These are phyloP conservation scores for Scheffersomyces lignosus DNA, from an alignment of 805 yeast species.

Conservation along the genomic window DNA sequence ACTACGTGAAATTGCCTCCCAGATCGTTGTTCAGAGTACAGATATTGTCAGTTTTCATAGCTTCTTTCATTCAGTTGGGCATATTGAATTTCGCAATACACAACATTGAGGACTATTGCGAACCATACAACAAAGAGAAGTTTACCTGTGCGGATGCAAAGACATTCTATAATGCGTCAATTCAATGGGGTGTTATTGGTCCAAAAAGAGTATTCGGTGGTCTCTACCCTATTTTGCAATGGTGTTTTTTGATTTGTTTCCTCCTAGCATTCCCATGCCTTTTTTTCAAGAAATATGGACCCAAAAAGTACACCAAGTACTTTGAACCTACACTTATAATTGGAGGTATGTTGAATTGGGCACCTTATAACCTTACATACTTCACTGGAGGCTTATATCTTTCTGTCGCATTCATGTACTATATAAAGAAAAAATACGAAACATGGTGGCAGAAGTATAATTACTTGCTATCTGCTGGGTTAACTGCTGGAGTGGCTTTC, in stretches of 20 bases:
- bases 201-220: conserved; percentile 30
- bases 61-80: conserved; percentile 25
- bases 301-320: conserved; percentile 17
- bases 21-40: conserved; percentile 23
- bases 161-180: conserved; percentile 51
- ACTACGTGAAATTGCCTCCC: conserved; percentile 21
- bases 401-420: conserved; percentile 24
- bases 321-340: conserved; percentile 33
- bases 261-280: conserved; percentile 21
- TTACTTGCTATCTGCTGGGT: conserved; percentile 26
- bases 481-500: conserved; percentile 32
- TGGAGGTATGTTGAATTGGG: conserved; percentile 26
- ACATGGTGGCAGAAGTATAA: conserved; percentile 36
- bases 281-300: conserved; percentile 10
- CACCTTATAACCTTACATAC: conserved; percentile 31
- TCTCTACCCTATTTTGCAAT: conserved; percentile 30
- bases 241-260: conserved; percentile 32
- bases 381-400: conserved; percentile 25
- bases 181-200: conserved; percentile 67
- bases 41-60: conserved; percentile 22
- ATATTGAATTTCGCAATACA: conserved; percentile 31
- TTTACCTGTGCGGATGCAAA: conserved; percentile 38
- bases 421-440: conserved; percentile 21
- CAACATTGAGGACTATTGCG: conserved; percentile 39
- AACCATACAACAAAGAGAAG: conserved; percentile 37